These are phyloP conservation scores for Physcomitrium patens DNA, from an alignment of 225 moss, liverwort and hornwort genomes.

Conservation along the genomic window DNA sequence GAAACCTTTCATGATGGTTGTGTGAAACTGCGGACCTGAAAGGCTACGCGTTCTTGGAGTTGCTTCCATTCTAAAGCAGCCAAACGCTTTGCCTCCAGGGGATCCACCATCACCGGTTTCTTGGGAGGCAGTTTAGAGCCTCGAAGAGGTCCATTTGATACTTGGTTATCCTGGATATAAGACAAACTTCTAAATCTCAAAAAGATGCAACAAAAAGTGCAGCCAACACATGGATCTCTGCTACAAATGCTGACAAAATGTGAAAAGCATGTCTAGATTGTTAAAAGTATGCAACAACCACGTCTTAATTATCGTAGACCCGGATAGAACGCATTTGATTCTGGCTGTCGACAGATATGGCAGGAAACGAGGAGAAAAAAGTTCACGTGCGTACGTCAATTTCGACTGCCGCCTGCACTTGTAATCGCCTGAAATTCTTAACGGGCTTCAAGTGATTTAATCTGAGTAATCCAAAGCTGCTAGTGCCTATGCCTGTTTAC, in stretches of 20 bases:
- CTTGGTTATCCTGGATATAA: constrained; percentile 42
- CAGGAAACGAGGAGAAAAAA: constrained; percentile 16
- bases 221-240: constrained; percentile 1
- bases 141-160: constrained; percentile 52
- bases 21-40: constrained; percentile 52
- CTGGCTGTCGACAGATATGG: background rate
- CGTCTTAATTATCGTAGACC: background rate
- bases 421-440: constrained; percentile 36
- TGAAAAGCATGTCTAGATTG: background rate
- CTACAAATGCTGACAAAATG: background rate
- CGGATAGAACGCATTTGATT: background rate
- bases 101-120: constrained; percentile 82
- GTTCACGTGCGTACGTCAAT: constrained; percentile 42
- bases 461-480: constrained; percentile 32
- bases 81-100: constrained; percentile 92
- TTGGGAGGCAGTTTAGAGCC: constrained; percentile 55
- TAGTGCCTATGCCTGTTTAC: constrained; percentile 36
- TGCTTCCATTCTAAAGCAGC: constrained; percentile 86
- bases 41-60: constrained; percentile 60
- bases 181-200: background rate
- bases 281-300: background rate
- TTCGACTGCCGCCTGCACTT: constrained; percentile 52
- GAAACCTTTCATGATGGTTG: background rate
- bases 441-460: constrained; percentile 43
- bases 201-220: background rate